Conservation (phyloP, 805 yeast genomes). For the Naumovozyma baii region DNA sequence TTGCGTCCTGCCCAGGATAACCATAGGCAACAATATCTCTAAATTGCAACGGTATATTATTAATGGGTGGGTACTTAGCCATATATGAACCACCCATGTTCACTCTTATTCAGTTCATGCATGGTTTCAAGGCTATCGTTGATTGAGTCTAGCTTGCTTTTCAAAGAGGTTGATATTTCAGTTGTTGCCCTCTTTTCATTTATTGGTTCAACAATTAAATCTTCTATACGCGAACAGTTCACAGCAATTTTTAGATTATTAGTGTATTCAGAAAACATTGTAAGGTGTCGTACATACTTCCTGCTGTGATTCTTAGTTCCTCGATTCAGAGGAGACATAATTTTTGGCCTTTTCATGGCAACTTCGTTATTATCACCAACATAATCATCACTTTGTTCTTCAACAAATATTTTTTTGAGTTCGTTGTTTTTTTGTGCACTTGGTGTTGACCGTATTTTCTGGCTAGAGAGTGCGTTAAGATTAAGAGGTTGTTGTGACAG, state of each 20-base stretch:
- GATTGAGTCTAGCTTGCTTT: not conserved
- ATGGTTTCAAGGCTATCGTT: not conserved
- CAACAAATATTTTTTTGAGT: not conserved
- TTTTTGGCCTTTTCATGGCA: not conserved
- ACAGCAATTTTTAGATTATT: too few species aligned
- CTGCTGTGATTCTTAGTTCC: not conserved
- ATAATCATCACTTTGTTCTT: not conserved
- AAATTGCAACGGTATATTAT: not conserved
- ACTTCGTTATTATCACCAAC: too few species aligned
- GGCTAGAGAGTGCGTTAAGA: too few species aligned
- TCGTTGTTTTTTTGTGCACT: too few species aligned
- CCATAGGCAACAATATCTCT: not conserved
- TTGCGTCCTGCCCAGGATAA: too few species aligned
- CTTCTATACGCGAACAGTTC: too few species aligned
- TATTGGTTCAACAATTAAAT: too few species aligned
- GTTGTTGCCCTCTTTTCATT: too few species aligned
- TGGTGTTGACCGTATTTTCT: too few species aligned
- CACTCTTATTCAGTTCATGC: not conserved
- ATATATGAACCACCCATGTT: not conserved
- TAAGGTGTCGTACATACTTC: not conserved
- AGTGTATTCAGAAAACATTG: slow-evolving; percentile 11
- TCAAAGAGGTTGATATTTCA: not conserved
- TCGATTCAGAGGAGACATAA: not conserved
- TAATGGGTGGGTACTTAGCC: not conserved
- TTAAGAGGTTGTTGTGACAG: not conserved